phyloP scores from a whole-genome alignment of 768 basidiomycete genomes.

The Pulveroboletus ravenelii region DNA sequence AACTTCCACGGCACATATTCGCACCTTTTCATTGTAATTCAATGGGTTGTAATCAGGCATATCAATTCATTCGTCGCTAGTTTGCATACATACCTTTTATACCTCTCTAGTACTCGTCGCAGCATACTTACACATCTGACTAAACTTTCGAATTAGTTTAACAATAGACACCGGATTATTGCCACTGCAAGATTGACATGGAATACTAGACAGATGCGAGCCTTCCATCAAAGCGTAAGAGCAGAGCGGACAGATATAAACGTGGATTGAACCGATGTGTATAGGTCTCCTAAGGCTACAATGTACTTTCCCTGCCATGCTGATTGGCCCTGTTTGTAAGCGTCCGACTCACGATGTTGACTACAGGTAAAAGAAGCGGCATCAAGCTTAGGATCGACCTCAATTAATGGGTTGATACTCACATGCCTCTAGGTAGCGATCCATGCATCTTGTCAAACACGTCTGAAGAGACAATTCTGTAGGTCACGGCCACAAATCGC shows the following conservation, averaged over 20 bases:
- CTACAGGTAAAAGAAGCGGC: conserved; percentile 33
- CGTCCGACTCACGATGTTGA: conserved; percentile 71
- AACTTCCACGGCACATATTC: conserved; percentile 21
- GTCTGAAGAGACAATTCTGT: conserved; percentile 39
- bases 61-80: conserved; percentile 2
- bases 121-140: conserved; percentile 13
- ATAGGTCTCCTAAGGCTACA: conserved; percentile 3
- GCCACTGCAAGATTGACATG: neutral
- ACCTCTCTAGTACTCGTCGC: conserved; percentile 11
- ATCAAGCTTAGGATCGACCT: conserved; percentile 1
- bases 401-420: conserved; percentile 29
- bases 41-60: conserved; percentile 12
- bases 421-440: conserved; percentile 85
- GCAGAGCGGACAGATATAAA: neutral
- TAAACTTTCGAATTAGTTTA: conserved; percentile 8
- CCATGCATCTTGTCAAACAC: conserved; percentile 71
- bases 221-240: conserved; percentile 2
- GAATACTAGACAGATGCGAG: neutral
- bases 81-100: conserved; percentile 17
- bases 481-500: neutral
- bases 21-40: conserved; percentile 5
- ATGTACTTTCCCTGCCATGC: conserved; percentile 18
- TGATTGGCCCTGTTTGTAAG: conserved; percentile 53
- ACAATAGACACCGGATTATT: conserved; percentile 13
- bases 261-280: neutral